Evolutionary conservation across 176 grass and related monocot genomes (phyloP).

Genomic region (Rhynchospora tenuis): DNA sequence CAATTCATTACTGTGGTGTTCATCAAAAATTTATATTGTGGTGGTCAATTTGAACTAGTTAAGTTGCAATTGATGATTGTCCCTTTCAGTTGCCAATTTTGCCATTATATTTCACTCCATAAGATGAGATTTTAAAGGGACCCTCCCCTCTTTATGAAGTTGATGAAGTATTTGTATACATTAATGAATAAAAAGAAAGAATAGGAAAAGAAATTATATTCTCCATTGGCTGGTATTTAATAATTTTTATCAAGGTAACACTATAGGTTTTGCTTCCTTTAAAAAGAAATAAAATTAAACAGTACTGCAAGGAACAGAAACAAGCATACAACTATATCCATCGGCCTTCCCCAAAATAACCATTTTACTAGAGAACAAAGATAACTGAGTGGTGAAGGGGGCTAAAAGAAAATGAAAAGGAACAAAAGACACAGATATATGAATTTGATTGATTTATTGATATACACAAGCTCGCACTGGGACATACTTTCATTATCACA

Average conservation of each 20-base stretch:
- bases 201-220: not conserved
- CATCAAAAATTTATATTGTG: too few species aligned
- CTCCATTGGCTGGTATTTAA: not conserved
- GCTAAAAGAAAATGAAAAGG: not conserved
- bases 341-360: too few species aligned
- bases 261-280: not conserved
- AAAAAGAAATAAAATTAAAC: not conserved
- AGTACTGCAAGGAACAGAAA: not conserved
- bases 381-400: not conserved
- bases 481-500: not conserved
- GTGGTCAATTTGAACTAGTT: not conserved
- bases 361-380: not conserved
- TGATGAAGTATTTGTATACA: not conserved
- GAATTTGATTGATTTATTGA: conserved; percentile 15
- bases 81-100: not conserved
- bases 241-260: not conserved
- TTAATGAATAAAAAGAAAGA: not conserved
- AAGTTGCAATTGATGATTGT: conserved; percentile 1
- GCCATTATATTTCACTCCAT: not conserved
- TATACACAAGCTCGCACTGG: not conserved
- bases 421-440: not conserved
- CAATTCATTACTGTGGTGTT: not conserved
- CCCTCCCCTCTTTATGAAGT: not conserved
- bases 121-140: not conserved
- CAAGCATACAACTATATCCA: not conserved